Percentiles rank a stretch among this genome's conserved stretches.
These are phyloP conservation scores for Lophiotrema nucula DNA, from an alignment of 495 filamentous ascomycete species.

Conservation along the genomic window DNA sequence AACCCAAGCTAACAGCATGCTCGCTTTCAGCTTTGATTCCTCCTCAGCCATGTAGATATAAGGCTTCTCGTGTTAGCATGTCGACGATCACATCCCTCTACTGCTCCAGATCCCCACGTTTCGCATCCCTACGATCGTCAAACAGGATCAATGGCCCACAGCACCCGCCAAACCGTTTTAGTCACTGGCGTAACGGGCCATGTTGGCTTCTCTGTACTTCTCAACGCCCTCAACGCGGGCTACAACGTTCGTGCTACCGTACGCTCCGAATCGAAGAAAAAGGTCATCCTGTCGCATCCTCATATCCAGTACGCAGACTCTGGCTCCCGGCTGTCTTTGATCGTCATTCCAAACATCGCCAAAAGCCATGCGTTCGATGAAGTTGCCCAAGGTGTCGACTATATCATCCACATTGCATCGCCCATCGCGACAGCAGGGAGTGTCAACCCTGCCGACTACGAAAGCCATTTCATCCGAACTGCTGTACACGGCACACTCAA, in stretches of 20 bases:
- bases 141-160: no score
- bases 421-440: constrained; percentile 37
- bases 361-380: constrained; percentile 46
- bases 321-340: background rate
- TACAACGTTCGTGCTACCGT: constrained; percentile 49
- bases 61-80: no score
- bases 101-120: no score
- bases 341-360: constrained; percentile 50
- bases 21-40: no score
- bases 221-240: constrained; percentile 31
- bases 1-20: no score
- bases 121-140: no score
- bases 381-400: constrained; percentile 48
- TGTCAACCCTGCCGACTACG: constrained; percentile 5
- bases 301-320: background rate
- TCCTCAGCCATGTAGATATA: no score
- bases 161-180: constrained; percentile 26
- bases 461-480: constrained; percentile 39
- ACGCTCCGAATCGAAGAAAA: constrained; percentile 39
- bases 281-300: constrained; percentile 24
- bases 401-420: constrained; percentile 55
- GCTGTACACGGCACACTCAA: constrained; percentile 42
- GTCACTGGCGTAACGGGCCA: constrained; percentile 38
- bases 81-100: no score
- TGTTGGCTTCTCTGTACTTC: constrained; percentile 40